A percentile compares a stretch with the other conserved stretches of the same genome.
phyloP scores from a whole-genome alignment of 768 basidiomycete genomes.

The Boletus huronensis region DNA sequence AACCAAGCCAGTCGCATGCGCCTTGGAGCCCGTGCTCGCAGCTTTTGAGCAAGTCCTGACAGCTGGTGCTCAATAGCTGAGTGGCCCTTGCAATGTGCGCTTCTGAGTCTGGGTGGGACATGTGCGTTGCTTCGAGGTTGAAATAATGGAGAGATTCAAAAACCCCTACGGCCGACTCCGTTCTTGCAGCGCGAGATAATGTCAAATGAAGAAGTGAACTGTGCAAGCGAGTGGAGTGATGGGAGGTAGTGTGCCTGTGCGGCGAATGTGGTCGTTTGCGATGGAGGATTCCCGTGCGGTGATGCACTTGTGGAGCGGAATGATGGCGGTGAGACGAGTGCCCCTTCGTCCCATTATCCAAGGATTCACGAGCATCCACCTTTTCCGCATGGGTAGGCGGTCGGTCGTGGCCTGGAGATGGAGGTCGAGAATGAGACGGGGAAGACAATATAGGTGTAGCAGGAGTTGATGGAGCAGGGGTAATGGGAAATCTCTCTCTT shows the following conservation, averaged over 20 bases:
- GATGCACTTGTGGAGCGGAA: slow-evolving; percentile 5
- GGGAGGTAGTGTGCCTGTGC: slow-evolving; percentile 12
- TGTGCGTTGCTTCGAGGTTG: slow-evolving; percentile 56
- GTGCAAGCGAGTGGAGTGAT: slow-evolving; percentile 34
- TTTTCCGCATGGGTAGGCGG: background rate
- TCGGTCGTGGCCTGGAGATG: slow-evolving; percentile 26
- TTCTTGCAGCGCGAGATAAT: slow-evolving; percentile 28
- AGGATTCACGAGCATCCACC: background rate
- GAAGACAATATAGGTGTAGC: slow-evolving; percentile 35
- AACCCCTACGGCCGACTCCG: slow-evolving; percentile 62
- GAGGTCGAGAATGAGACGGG: slow-evolving; percentile 31
- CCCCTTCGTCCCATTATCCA: background rate
- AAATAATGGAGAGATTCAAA: slow-evolving; percentile 72
- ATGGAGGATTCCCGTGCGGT: background rate
- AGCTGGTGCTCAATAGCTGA: slow-evolving; percentile 48
- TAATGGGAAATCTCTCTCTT: slow-evolving; percentile 52
- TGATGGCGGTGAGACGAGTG: background rate
- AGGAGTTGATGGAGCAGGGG: slow-evolving; percentile 38
- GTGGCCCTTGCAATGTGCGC: slow-evolving; percentile 42
- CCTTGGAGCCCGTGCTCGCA: slow-evolving; percentile 41
- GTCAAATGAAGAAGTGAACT: slow-evolving; percentile 40
- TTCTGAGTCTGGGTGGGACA: slow-evolving; percentile 47
- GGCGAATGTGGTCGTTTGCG: slow-evolving; percentile 10
- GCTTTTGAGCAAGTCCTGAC: slow-evolving; percentile 47
- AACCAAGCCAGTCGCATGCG: slow-evolving; percentile 50